Evolutionary conservation across 1,284 basidiomycete genomes (phyloP).

Genomic region (Athelia psychrophila): DNA sequence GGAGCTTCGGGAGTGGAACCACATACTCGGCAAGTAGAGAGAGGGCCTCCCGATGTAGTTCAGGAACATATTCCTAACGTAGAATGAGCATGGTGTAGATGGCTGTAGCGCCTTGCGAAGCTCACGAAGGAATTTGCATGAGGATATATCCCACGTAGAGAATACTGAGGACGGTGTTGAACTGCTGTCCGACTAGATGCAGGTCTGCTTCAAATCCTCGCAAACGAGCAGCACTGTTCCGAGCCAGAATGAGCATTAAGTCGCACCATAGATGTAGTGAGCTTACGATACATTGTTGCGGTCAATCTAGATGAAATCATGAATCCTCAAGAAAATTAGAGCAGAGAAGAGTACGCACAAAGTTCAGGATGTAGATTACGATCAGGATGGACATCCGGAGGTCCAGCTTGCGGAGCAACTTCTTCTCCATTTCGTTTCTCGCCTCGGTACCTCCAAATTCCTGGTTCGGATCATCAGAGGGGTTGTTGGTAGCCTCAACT

Average conservation of each 20-base stretch:
- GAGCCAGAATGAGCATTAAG: not conserved
- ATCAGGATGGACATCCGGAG: conserved; percentile 62
- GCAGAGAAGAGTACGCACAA: conserved; percentile 32
- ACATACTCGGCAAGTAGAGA: conserved; percentile 55
- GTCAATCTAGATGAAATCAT: conserved; percentile 47
- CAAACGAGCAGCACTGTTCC: conserved; percentile 56
- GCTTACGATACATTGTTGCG: conserved; percentile 61
- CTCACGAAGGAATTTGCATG: conserved; percentile 78
- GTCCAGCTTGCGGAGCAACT: conserved; percentile 62
- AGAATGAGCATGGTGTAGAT: conserved; percentile 4
- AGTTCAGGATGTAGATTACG: conserved; percentile 68
- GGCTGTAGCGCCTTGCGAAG: conserved; percentile 7
- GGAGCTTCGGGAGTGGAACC: too few species aligned
- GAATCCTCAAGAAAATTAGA: conserved; percentile 4
- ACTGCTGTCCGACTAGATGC: conserved; percentile 58
- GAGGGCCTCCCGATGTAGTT: conserved; percentile 73
- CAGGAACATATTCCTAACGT: conserved; percentile 65
- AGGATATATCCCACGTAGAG: conserved; percentile 79
- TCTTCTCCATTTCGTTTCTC: conserved; percentile 44
- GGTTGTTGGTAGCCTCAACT: not conserved
- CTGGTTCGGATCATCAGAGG: conserved; percentile 20
- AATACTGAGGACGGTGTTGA: conserved; percentile 69
- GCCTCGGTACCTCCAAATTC: conserved; percentile 42
- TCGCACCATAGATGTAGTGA: conserved; percentile 1
- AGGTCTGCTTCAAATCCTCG: conserved; percentile 73